A percentile compares a stretch with the other conserved stretches of the same genome.
phyloP scores from a whole-genome alignment of 2,329 filamentous ascomycete genomes.

The Akanthomyces dipterigenus region DNA sequence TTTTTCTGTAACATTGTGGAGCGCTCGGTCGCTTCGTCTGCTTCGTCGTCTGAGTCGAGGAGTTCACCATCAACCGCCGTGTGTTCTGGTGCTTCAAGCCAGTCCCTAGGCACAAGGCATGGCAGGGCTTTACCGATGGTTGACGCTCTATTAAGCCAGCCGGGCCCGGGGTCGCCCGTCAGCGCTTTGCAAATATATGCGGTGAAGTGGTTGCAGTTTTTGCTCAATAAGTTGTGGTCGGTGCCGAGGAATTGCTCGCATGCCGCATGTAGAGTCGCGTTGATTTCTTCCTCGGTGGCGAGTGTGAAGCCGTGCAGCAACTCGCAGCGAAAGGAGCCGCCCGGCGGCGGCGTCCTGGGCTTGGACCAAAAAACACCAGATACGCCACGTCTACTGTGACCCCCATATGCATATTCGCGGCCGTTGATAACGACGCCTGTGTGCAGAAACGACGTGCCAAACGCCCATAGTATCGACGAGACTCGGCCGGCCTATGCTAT shows the following conservation, averaged over 20 bases:
- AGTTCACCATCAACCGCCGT: slow-evolving; percentile 66
- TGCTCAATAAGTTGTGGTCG: slow-evolving; percentile 72
- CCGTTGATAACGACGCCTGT: slow-evolving; percentile 76
- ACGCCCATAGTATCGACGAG: slow-evolving; percentile 68
- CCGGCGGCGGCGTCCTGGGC: slow-evolving; percentile 65
- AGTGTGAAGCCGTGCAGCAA: slow-evolving; percentile 77
- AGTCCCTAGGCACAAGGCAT: slow-evolving; percentile 75
- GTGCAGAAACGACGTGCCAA: slow-evolving; percentile 73
- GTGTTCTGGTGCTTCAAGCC: slow-evolving; percentile 73
- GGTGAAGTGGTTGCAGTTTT: slow-evolving; percentile 88
- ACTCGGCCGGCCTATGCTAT: slow-evolving; percentile 58
- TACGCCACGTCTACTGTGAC: slow-evolving; percentile 61
- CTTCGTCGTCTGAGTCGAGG: slow-evolving; percentile 49
- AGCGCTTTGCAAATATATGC: slow-evolving; percentile 67
- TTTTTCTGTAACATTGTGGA: slow-evolving; percentile 45
- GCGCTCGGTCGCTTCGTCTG: slow-evolving; percentile 27
- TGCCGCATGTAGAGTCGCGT: slow-evolving; percentile 59
- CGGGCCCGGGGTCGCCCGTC: slow-evolving; percentile 62
- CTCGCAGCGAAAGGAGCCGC: slow-evolving; percentile 67
- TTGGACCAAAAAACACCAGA: slow-evolving; percentile 82
- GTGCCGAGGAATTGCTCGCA: slow-evolving; percentile 69
- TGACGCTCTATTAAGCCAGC: slow-evolving; percentile 79
- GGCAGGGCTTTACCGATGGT: slow-evolving; percentile 74
- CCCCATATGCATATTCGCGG: slow-evolving; percentile 78
- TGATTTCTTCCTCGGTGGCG: slow-evolving; percentile 61